These are phyloP conservation scores for Polytrichum formosum DNA, from an alignment of 225 moss, liverwort and hornwort species.

Conservation along the genomic window DNA sequence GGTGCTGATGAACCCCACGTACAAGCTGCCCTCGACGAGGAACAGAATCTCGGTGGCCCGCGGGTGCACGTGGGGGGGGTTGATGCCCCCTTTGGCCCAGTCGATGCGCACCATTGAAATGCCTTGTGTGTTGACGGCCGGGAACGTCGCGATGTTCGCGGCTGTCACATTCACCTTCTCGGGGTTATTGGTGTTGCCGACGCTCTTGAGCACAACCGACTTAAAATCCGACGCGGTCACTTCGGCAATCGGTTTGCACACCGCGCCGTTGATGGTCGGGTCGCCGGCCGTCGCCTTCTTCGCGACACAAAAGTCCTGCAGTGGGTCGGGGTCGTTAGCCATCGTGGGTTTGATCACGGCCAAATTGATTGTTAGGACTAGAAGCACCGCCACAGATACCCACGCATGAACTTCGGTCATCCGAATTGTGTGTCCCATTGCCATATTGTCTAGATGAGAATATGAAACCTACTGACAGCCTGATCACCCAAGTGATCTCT, in stretches of 20 bases:
- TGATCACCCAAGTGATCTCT: too few species aligned
- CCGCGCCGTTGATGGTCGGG: slow-evolving; percentile 31
- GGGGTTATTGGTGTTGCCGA: slow-evolving; percentile 28
- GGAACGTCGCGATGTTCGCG: slow-evolving; percentile 24
- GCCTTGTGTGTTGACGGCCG: slow-evolving; percentile 42
- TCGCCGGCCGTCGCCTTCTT: slow-evolving; percentile 2
- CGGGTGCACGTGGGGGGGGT: slow-evolving; percentile 29
- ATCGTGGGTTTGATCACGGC: too few species aligned
- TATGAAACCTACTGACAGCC: too few species aligned
- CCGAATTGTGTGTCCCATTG: too few species aligned
- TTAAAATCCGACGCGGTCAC: slow-evolving; percentile 27
- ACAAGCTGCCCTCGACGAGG: slow-evolving; percentile 17
- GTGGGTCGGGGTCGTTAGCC: slow-evolving; percentile 24
- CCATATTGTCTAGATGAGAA: too few species aligned
- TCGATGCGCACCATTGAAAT: slow-evolving; percentile 33
- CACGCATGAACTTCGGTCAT: too few species aligned
- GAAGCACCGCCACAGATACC: too few species aligned
- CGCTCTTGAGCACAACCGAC: slow-evolving; percentile 23
- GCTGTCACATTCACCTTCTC: slow-evolving; percentile 19
- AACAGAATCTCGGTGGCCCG: slow-evolving; percentile 24
- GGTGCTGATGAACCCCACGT: slow-evolving; percentile 37
- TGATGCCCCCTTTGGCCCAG: slow-evolving; percentile 16
- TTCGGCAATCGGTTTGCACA: slow-evolving; percentile 17
- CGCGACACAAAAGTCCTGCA: slow-evolving; percentile 40
- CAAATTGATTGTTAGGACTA: too few species aligned